phyloP scores from a whole-genome alignment of 2,329 filamentous ascomycete species.

The Exophiala dermatitidis region DNA sequence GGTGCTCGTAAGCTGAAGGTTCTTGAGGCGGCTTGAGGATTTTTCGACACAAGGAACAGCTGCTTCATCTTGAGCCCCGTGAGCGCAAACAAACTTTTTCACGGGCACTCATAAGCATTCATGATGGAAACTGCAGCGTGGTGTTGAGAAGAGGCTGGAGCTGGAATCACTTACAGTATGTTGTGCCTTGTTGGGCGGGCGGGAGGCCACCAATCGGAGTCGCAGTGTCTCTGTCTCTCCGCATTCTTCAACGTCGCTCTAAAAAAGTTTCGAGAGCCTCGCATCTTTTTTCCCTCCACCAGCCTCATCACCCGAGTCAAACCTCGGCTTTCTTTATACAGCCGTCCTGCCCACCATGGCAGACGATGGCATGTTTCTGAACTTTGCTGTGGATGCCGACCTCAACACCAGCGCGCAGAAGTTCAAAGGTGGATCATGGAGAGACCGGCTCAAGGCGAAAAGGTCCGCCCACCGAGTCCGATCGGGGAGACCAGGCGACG shows the following conservation, averaged over 20 bases:
- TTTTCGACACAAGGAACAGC: background rate
- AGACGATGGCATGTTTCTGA: slow-evolving; percentile 94
- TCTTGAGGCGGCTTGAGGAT: background rate
- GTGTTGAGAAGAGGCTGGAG: slow-evolving; percentile 9
- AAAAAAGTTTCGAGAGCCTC: slow-evolving; percentile 8
- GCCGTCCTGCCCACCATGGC: slow-evolving; percentile 35
- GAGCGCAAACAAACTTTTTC: slow-evolving; percentile 2
- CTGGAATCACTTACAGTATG: background rate
- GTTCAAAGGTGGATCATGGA: slow-evolving; percentile 90
- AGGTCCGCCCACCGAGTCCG: slow-evolving; percentile 53
- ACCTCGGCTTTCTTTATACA: background rate
- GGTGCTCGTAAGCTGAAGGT: background rate
- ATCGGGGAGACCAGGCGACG: slow-evolving; percentile 28
- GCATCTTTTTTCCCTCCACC: background rate
- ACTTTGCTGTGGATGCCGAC: slow-evolving; percentile 72
- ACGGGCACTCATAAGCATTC: slow-evolving; percentile 13
- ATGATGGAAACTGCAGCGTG: slow-evolving; percentile 26
- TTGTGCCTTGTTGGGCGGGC: background rate
- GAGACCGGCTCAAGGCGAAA: slow-evolving; percentile 75
- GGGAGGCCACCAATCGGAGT: background rate
- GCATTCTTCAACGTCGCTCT: background rate
- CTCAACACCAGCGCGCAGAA: slow-evolving; percentile 50
- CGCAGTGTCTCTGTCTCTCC: background rate
- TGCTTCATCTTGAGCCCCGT: slow-evolving; percentile 18
- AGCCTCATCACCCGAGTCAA: background rate